Conservation (phyloP, 2,329 filamentous ascomycete species). For the Fusarium haematococcum region DNA sequence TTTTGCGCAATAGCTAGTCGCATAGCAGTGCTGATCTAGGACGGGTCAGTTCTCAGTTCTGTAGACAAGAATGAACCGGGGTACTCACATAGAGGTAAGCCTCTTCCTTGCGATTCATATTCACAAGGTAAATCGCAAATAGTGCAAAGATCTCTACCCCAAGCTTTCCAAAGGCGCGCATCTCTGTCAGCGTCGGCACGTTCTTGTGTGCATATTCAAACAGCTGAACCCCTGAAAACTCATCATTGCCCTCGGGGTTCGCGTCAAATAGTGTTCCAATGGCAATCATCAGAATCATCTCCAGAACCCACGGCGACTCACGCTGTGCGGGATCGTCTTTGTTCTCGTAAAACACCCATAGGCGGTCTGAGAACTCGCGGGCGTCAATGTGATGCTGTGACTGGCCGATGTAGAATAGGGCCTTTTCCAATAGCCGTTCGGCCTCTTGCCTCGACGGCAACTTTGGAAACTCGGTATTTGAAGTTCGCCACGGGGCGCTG, state of each 20-base stretch:
- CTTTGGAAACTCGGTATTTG: conserved; percentile 39
- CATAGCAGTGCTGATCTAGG: conserved; percentile 45
- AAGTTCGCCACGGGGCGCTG: conserved; percentile 37
- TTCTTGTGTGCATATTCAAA: conserved; percentile 46
- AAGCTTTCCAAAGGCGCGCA: conserved; percentile 42
- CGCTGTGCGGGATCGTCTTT: conserved; percentile 35
- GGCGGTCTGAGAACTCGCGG: conserved; percentile 42
- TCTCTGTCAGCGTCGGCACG: conserved; percentile 42
- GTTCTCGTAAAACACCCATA: conserved; percentile 44
- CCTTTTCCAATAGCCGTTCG: conserved; percentile 36
- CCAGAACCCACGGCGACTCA: conserved; percentile 40
- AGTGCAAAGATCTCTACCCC: conserved; percentile 46
- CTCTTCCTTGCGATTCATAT: conserved; percentile 43
- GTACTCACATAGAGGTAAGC: conserved; percentile 41
- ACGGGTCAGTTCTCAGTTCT: conserved; percentile 6
- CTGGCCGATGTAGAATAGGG: conserved; percentile 43
- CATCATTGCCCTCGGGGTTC: conserved; percentile 41
- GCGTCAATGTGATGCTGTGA: conserved; percentile 44
- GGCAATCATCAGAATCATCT: conserved; percentile 44
- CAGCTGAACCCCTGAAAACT: conserved; percentile 35
- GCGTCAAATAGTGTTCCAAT: conserved; percentile 42
- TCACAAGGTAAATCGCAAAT: conserved; percentile 41
- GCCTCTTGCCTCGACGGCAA: conserved; percentile 39
- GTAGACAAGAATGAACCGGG: accelerated
- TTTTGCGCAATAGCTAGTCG: conserved; percentile 44